Base-by-base conservation (phyloP, 2,329 filamentous ascomycete genomes). In the Penicillium olsonii region DNA sequence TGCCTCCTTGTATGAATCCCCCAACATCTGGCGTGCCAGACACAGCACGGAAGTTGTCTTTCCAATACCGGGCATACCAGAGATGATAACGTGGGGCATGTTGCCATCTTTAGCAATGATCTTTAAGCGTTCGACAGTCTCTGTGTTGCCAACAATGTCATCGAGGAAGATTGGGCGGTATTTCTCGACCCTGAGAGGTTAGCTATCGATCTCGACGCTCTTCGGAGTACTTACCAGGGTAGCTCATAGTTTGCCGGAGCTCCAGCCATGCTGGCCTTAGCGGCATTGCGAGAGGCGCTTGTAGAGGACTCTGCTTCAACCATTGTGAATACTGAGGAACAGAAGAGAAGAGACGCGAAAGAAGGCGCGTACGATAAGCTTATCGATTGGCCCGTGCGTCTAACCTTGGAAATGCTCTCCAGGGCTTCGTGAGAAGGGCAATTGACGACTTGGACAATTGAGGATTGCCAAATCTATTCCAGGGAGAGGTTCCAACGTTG, bases 41-140 rank as follows among this genome's bases (percentile, higher is more conserved):
- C 94, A 97, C 53, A 97, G 78, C 48, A 99, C 87, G 48, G 91
- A 96, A 0, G 94, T 97, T 4, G 94, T 99, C 78, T 99, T 99
- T 72, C 94, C 94, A 66, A 97, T 99, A 67, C 94, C 94, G 17
- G 94, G 94, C 91, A 96, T 97, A 52, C 94, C 94, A n/a, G 90
- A 96, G 65, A 99, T 97, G 73, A 99, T 97, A 66, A 99, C 84
- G 74, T 99, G 94, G 2, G 94, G 94, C 92, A 99, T 96, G 75
- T 99, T 99, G 62, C 94, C 94, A 75, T 97, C 94, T 72, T 92
- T 94, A 39, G 94, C 92, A 63, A 99, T 97, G 65, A 99, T 97
- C 70, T 97, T 97, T 63, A 99, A 78, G 47, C 94, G 88, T 72
- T 97, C 92, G 63, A 99, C 91, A 1, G 94, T 99, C 71, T 99